phyloP scores from a whole-genome alignment of 2,329 filamentous ascomycete species.

The Alternaria sp. region DNA sequence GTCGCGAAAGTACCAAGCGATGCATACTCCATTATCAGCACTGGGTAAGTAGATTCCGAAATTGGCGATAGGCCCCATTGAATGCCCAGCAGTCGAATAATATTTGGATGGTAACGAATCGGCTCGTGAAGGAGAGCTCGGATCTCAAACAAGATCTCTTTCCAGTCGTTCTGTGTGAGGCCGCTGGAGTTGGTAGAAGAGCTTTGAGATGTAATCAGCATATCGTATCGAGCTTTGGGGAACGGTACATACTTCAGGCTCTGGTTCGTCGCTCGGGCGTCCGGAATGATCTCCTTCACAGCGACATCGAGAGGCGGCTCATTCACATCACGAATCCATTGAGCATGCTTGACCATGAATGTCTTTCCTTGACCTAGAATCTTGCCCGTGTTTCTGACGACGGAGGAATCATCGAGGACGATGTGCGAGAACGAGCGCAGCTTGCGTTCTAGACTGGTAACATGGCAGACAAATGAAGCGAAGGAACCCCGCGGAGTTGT shows the following conservation, averaged over 20 bases:
- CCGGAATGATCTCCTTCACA: not conserved
- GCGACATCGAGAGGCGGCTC: not conserved
- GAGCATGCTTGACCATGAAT: not conserved
- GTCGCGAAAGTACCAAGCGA: constrained; percentile 13
- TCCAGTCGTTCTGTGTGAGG: not conserved
- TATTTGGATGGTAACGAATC: not conserved
- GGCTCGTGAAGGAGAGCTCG: not conserved
- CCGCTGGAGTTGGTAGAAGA: not conserved
- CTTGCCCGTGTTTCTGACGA: not conserved
- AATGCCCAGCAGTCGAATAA: not conserved
- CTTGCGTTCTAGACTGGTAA: not conserved
- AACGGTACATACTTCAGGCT: too few relatives aligned
- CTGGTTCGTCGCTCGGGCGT: too few relatives aligned
- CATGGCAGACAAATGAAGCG: not conserved
- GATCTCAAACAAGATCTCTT: not conserved
- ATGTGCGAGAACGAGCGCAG: not conserved
- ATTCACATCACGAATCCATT: not conserved
- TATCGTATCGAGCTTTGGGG: too few relatives aligned
- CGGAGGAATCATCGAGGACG: too few relatives aligned
- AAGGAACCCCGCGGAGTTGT: not conserved
- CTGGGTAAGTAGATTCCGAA: constrained; percentile 7
- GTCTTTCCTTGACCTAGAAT: not conserved
- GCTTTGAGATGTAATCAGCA: too few relatives aligned
- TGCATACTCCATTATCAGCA: constrained; percentile 20
- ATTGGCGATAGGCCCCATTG: constrained; percentile 16